Evolutionary conservation across 352 stramenopile species (phyloP).

Genomic region (Phytophthora sp.): DNA sequence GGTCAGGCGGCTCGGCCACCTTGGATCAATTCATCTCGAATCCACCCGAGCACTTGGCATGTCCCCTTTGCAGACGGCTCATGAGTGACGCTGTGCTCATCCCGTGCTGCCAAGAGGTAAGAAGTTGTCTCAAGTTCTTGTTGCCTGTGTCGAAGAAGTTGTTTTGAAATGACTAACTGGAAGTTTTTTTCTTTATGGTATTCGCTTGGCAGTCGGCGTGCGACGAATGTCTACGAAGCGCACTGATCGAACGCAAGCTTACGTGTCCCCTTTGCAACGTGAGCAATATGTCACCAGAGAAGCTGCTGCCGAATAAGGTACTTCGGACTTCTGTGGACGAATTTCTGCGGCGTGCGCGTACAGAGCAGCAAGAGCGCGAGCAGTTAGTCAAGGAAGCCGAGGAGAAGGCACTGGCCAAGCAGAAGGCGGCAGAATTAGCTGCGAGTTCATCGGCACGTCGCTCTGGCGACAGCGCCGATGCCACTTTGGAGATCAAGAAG

Average conservation of each 20-base stretch:
- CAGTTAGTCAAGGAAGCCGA: slow-evolving; percentile 86
- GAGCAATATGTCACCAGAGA: slow-evolving; percentile 87
- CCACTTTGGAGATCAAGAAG: slow-evolving; percentile 88
- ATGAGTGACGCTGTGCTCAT: slow-evolving; percentile 90
- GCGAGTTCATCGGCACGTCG: slow-evolving; percentile 53
- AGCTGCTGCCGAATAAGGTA: slow-evolving; percentile 85
- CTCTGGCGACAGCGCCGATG: slow-evolving; percentile 75
- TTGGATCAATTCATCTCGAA: slow-evolving; percentile 92
- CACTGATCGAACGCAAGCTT: slow-evolving; percentile 82
- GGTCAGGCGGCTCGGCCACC: slow-evolving; percentile 86
- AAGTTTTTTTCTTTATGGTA: slow-evolving; percentile 18
- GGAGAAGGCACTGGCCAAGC: slow-evolving; percentile 80
- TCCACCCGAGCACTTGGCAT: slow-evolving; percentile 89
- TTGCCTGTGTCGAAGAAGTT: slow-evolving; percentile 17
- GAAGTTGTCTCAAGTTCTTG: slow-evolving; percentile 24
- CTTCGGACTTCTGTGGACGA: slow-evolving; percentile 85
- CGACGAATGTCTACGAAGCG: slow-evolving; percentile 81
- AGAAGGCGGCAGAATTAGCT: slow-evolving; percentile 73
- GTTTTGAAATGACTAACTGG: slow-evolving; percentile 17
- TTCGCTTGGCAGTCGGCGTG: slow-evolving; percentile 64
- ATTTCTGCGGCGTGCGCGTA: slow-evolving; percentile 76
- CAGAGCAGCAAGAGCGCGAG: slow-evolving; percentile 85
- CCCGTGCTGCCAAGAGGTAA: slow-evolving; percentile 89
- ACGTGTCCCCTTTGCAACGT: slow-evolving; percentile 81
- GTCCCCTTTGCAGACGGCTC: slow-evolving; percentile 87